Evolutionary conservation across 2,329 filamentous ascomycete species (phyloP), one percentile per base, ranked within the genome.

Genomic region (Aspergillus versicolor): DNA sequence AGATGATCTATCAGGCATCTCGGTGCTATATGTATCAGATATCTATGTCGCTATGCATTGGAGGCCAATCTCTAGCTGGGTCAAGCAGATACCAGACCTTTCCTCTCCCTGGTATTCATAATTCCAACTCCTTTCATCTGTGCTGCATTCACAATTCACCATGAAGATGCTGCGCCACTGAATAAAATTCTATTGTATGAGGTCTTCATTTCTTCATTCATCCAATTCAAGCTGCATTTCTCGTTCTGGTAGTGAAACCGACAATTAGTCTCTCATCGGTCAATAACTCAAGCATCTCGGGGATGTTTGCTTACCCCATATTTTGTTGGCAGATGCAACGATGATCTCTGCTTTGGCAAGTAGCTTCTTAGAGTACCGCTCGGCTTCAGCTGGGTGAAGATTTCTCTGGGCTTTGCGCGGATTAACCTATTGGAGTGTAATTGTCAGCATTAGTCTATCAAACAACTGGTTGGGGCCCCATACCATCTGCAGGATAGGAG

Each of bases 401-500:
- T 73, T 71, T 55, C 72, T 67, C 57, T 71, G 69, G 44, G 67
- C 60, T 65, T 88, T 89, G 64, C 83, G 86, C 17, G 87, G 86
- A 74, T 89, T 88, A 4, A 85, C 86, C 83, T 87, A 56, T 46
- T 24, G n/a, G 21, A 27, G 41, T 56, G 32, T 51, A 22, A 46
- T 42, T 55, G 34, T 56, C 24, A 38, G 34, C 37, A 5, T 32
- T 37, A 42, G 38, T 8, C 22, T 38, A 21, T n/a, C 11, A 53
- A 6, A 13, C 7, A 37, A 3, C n/a, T 22, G 19, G 12, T 13
- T 32, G 7, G 27, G 21, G 5, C 12, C 24, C 38, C 77, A 63
- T 66, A 86, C 86, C 80, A 89, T 87, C 78, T 89, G 82, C 50
- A 92, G 75, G n/a, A 92, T 76, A 6, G 88, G 88, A 2, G 91